Evolutionary conservation across 192 early-diverging fungal genomes (phyloP).

Genomic region (Coemansia sp.): DNA sequence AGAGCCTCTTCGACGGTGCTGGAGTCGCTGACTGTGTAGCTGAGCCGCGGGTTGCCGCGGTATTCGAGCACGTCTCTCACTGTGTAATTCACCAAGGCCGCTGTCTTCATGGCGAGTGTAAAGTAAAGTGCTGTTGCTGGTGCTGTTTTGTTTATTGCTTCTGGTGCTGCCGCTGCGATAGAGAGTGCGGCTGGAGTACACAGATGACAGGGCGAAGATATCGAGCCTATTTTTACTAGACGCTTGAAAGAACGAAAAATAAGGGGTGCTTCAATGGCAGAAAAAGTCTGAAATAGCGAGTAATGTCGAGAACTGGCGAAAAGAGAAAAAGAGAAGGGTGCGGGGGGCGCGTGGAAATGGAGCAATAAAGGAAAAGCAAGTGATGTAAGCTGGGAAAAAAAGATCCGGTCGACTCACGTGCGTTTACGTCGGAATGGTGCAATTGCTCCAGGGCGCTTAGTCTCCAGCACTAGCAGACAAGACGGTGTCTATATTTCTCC

Average conservation of each 20-base stretch:
- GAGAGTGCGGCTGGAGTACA: no score
- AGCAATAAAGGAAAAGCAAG: background rate
- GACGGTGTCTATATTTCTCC: no score
- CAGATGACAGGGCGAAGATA: no score
- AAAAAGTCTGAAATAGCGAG: background rate
- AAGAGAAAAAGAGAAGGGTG: background rate
- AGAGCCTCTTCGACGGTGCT: constrained; percentile 31
- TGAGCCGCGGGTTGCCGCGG: constrained; percentile 33
- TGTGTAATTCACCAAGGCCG: constrained; percentile 31
- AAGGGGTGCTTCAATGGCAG: no score
- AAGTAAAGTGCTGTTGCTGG: no score
- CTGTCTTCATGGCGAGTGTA: constrained; percentile 26
- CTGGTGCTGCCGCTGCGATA: no score
- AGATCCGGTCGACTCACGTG: background rate
- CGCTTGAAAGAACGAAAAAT: no score
- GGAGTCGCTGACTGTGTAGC: constrained; percentile 18
- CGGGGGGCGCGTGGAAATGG: background rate
- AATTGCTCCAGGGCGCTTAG: no score
- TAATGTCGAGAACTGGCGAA: background rate
- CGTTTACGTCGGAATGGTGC: background rate
- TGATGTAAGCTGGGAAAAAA: background rate
- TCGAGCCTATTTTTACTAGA: no score
- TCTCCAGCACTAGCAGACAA: no score
- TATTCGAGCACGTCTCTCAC: constrained; percentile 45
- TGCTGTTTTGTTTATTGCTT: no score